These are phyloP conservation scores for Solanum chiquidenum DNA, from an alignment of 257 asterid species.

Conservation along the genomic window DNA sequence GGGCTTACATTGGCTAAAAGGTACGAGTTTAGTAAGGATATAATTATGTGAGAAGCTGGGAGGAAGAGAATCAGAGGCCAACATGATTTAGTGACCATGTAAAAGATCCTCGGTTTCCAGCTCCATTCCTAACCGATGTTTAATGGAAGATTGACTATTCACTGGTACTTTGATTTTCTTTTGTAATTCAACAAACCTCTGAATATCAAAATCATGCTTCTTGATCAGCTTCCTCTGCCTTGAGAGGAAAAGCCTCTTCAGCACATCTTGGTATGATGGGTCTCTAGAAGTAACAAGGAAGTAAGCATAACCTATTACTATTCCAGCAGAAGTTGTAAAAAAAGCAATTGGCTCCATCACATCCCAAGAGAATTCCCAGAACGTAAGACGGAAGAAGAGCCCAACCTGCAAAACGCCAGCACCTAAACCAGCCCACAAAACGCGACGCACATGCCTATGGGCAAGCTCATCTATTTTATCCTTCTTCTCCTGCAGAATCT, in stretches of 20 bases:
- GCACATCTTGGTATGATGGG: conserved; percentile 69
- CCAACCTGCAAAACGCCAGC: conserved; percentile 52
- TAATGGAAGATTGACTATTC: conserved; percentile 34
- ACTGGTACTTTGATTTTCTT: conserved; percentile 40
- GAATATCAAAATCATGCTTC: conserved; percentile 49
- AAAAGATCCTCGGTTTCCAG: conserved; percentile 50
- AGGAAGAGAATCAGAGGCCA: neutral
- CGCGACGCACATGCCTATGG: conserved; percentile 76
- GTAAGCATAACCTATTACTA: conserved; percentile 75
- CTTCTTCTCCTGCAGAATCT: conserved; percentile 47
- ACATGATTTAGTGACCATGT: conserved; percentile 8
- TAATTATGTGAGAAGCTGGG: neutral
- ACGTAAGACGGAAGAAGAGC: conserved; percentile 85
- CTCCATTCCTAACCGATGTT: conserved; percentile 39
- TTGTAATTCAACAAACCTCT: conserved; percentile 67
- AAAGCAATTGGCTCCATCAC: conserved; percentile 94
- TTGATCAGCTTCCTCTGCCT: conserved; percentile 82
- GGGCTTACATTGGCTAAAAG: neutral
- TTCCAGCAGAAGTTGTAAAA: conserved; percentile 64
- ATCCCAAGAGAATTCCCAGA: conserved; percentile 98
- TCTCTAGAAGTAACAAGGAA: conserved; percentile 82
- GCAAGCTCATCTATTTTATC: conserved; percentile 62
- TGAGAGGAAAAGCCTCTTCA: conserved; percentile 76
- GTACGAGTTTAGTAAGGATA: neutral
- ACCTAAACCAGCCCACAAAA: conserved; percentile 71